phyloP scores from a whole-genome alignment of 345 rosid species.

The Euphorbia pulcherrima region DNA sequence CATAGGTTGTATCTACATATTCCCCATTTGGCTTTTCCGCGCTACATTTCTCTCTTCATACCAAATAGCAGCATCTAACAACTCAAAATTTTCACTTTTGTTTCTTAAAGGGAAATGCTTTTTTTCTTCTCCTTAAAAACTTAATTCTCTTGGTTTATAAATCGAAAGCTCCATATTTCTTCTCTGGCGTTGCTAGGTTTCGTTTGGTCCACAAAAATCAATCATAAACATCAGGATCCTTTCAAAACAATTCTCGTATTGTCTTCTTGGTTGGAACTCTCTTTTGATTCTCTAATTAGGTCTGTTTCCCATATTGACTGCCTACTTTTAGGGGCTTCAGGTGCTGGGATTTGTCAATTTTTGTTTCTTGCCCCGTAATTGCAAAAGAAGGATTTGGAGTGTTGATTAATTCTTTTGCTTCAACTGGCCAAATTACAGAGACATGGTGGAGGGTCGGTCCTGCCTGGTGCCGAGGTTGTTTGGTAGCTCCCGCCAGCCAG shows the following conservation, averaged over 20 bases:
- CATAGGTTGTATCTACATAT: neutral
- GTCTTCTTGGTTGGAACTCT: neutral
- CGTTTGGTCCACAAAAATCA: conserved; percentile 8
- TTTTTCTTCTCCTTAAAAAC: neutral
- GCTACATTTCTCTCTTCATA: neutral
- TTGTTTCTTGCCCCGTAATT: neutral
- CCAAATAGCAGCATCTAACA: conserved; percentile 1
- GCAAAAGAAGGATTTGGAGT: conserved; percentile 15
- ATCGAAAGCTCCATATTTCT: neutral
- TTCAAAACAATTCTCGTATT: neutral
- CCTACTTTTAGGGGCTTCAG: conserved; percentile 3
- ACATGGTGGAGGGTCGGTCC: conserved; percentile 75
- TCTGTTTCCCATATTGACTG: neutral
- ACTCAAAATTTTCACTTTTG: neutral
- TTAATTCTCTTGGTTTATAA: neutral
- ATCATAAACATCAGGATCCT: neutral
- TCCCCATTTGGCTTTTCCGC: conserved; percentile 9
- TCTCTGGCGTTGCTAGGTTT: conserved; percentile 9
- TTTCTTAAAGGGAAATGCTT: neutral
- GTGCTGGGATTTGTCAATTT: conserved; percentile 10
- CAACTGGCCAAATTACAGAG: conserved; percentile 25
- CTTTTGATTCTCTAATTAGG: conserved; percentile 3
- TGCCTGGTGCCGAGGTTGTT: conserved; percentile 55
- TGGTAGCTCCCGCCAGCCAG: conserved; percentile 60
- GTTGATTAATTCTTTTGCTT: conserved; percentile 2